A percentile compares a stretch with the other conserved stretches of the same genome.
These are phyloP conservation scores for Glutinoglossum americanum DNA, from an alignment of 495 filamentous ascomycete species.

Conservation along the genomic window DNA sequence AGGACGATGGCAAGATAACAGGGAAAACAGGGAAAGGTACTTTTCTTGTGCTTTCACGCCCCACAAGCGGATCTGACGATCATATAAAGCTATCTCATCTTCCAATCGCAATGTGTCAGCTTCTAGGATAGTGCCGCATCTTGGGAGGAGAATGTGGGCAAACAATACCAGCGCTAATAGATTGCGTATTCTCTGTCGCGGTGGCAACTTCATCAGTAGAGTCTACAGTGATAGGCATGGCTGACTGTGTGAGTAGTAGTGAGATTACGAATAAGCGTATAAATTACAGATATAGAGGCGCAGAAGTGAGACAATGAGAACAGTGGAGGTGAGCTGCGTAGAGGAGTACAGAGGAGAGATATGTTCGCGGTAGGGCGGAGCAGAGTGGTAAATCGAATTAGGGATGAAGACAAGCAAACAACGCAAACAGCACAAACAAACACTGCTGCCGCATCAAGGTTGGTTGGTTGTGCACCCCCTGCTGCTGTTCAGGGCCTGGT, in stretches of 20 bases:
- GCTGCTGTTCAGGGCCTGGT: too few species aligned
- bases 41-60: constrained; percentile 80
- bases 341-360: too few species aligned
- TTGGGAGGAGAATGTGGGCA: background rate
- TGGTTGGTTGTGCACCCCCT: too few species aligned
- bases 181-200: background rate
- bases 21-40: constrained; percentile 17
- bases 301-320: background rate
- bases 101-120: constrained; percentile 1
- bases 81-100: constrained; percentile 97
- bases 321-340: too few species aligned
- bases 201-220: background rate
- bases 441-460: too few species aligned
- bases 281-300: background rate
- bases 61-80: constrained; percentile 97
- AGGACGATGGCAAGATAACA: background rate
- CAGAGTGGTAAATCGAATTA: too few species aligned
- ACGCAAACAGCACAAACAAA: too few species aligned
- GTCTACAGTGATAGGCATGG: background rate
- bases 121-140: background rate
- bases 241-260: background rate
- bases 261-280: background rate
- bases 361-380: too few species aligned
- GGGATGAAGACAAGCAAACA: too few species aligned
- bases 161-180: background rate